These are phyloP conservation scores for Ophiostoma sp. DNA, from an alignment of 2,329 filamentous ascomycete genomes.

Conservation along the genomic window DNA sequence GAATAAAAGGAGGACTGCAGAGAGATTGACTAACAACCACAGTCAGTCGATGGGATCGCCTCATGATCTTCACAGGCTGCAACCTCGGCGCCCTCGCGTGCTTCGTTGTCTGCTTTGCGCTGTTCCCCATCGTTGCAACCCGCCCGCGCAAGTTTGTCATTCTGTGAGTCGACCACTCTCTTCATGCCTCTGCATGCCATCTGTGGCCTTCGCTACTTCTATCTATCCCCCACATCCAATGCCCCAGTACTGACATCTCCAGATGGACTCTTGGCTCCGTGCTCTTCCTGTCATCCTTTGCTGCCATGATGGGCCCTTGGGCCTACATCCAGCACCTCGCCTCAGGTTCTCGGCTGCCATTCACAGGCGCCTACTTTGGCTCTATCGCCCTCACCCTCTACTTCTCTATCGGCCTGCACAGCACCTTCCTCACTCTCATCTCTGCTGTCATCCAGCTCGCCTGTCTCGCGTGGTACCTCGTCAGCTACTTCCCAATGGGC, in stretches of 20 bases:
- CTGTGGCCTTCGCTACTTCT: slow-evolving; percentile 15
- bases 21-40: slow-evolving; percentile 29
- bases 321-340: slow-evolving; percentile 78
- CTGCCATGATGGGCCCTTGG: slow-evolving; percentile 86
- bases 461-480: slow-evolving; percentile 83
- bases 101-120: slow-evolving; percentile 86
- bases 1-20: too few relatives aligned
- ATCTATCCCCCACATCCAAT: slow-evolving; percentile 14
- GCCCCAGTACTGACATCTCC: slow-evolving; percentile 16
- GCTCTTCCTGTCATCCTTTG: slow-evolving; percentile 88
- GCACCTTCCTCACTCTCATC: slow-evolving; percentile 76
- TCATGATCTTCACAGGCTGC: slow-evolving; percentile 86
- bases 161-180: slow-evolving; percentile 64
- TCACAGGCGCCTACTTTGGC: slow-evolving; percentile 91
- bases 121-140: slow-evolving; percentile 77
- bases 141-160: slow-evolving; percentile 92
- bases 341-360: slow-evolving; percentile 79
- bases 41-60: slow-evolving; percentile 97
- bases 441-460: slow-evolving; percentile 78
- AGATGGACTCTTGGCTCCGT: slow-evolving; percentile 94
- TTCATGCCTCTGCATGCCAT: neutral
- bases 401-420: slow-evolving; percentile 82
- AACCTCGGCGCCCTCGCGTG: slow-evolving; percentile 84
- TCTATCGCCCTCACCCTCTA: slow-evolving; percentile 86
- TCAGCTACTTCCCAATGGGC: slow-evolving; percentile 98